These are phyloP conservation scores for Sclerospora graminicola DNA, from an alignment of 352 stramenopile genomes.

Conservation along the genomic window DNA sequence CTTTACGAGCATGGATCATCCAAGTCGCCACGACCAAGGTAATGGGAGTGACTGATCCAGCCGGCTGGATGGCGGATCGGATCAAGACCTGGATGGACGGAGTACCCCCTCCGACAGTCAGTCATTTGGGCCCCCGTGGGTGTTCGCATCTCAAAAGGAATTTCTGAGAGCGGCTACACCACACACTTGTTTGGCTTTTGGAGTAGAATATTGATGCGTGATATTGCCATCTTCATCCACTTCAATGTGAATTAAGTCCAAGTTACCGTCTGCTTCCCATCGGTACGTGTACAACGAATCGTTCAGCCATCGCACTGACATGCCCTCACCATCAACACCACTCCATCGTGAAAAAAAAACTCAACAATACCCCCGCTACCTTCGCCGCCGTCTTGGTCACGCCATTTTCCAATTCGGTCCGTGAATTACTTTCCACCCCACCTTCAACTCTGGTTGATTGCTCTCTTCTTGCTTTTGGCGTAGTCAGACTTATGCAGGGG, in stretches of 20 bases:
- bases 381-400: constrained; percentile 82
- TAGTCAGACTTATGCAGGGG: constrained; percentile 48
- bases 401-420: constrained; percentile 87
- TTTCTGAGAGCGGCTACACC: too few species aligned
- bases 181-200: constrained; percentile 52
- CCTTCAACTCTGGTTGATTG: constrained; percentile 46
- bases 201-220: constrained; percentile 49
- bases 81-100: too few species aligned
- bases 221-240: constrained; percentile 70
- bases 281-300: constrained; percentile 84
- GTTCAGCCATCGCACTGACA: constrained; percentile 86
- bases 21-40: too few species aligned
- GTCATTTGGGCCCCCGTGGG: too few species aligned
- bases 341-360: constrained; percentile 13
- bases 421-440: constrained; percentile 84
- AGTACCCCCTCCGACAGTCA: too few species aligned
- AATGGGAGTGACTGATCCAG: too few species aligned
- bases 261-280: constrained; percentile 82
- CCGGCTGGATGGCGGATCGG: too few species aligned
- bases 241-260: constrained; percentile 77
- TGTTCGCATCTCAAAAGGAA: too few species aligned
- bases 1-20: too few species aligned
- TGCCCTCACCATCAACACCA: constrained; percentile 75
- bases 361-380: constrained; percentile 74
- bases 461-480: constrained; percentile 31